A percentile compares a stretch with the other conserved stretches of the same genome.
Evolutionary conservation across 1,139 yeast genomes (phyloP).

Genomic region (Taphrina populina): DNA sequence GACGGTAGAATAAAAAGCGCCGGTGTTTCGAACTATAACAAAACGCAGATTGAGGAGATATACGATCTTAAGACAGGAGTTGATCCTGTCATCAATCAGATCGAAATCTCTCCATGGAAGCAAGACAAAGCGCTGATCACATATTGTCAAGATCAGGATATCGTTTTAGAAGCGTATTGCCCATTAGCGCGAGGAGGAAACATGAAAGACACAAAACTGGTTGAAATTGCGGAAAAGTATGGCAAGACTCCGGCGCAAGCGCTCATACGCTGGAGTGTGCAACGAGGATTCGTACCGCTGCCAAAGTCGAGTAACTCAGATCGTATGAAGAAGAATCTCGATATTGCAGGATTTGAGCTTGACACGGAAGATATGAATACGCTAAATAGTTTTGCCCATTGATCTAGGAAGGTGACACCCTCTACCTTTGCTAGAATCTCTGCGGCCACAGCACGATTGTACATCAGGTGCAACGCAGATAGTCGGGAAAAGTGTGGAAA

Average conservation of each 20-base stretch:
- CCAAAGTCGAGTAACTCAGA: slow-evolving; percentile 67
- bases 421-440: too few relatives aligned
- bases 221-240: slow-evolving; percentile 45
- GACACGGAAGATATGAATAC: slow-evolving; percentile 56
- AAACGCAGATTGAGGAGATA: slow-evolving; percentile 48
- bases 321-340: slow-evolving; percentile 61
- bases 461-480: too few relatives aligned
- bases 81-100: slow-evolving; percentile 54
- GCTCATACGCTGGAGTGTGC: slow-evolving; percentile 50
- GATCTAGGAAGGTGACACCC: too few relatives aligned
- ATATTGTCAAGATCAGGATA: slow-evolving; percentile 53
- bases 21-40: slow-evolving; percentile 53
- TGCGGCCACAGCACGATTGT: too few relatives aligned
- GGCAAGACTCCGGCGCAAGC: slow-evolving; percentile 50
- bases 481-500: too few relatives aligned
- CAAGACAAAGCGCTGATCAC: slow-evolving; percentile 49
- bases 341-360: slow-evolving; percentile 54
- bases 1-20: slow-evolving; percentile 46
- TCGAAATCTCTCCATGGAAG: slow-evolving; percentile 57
- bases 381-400: slow-evolving; percentile 37
- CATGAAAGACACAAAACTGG: slow-evolving; percentile 52
- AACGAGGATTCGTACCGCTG: slow-evolving; percentile 60
- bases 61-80: slow-evolving; percentile 45
- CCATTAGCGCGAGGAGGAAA: slow-evolving; percentile 61
- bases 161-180: slow-evolving; percentile 63